Evolutionary conservation across 176 grass and related monocot genomes (phyloP).

Genomic region (Phoenix dactylifera): DNA sequence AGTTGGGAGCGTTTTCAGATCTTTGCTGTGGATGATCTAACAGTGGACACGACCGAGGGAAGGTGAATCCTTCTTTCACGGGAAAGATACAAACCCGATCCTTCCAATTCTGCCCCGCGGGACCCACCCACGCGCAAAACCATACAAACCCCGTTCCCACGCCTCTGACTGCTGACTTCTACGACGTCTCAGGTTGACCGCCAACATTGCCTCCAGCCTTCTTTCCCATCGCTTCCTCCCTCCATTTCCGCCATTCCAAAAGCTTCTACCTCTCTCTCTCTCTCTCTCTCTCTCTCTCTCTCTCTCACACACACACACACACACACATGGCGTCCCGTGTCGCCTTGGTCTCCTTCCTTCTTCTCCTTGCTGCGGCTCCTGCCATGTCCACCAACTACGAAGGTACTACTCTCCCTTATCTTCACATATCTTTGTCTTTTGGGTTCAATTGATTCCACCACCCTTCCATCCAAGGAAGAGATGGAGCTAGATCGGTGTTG

Average conservation of each 20-base stretch:
- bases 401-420: slow-evolving; percentile 16
- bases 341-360: neutral
- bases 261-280: neutral
- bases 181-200: neutral
- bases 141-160: neutral
- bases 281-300: neutral
- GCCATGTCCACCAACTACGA: slow-evolving; percentile 32
- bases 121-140: neutral
- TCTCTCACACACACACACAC: neutral
- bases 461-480: no score
- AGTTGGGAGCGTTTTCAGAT: no score
- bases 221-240: neutral
- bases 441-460: no score
- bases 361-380: slow-evolving; percentile 32
- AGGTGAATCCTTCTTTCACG: no score
- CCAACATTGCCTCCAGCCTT: no score
- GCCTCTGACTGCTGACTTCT: slow-evolving; percentile 9
- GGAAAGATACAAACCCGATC: neutral
- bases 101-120: no score
- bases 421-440: neutral
- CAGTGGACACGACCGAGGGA: no score
- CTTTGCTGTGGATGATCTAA: no score
- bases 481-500: no score
- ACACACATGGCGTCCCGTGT: slow-evolving; percentile 30
- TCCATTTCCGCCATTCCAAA: no score